Base-by-base conservation (phyloP, 805 yeast species). In the Cyberlindnera amylophila region DNA sequence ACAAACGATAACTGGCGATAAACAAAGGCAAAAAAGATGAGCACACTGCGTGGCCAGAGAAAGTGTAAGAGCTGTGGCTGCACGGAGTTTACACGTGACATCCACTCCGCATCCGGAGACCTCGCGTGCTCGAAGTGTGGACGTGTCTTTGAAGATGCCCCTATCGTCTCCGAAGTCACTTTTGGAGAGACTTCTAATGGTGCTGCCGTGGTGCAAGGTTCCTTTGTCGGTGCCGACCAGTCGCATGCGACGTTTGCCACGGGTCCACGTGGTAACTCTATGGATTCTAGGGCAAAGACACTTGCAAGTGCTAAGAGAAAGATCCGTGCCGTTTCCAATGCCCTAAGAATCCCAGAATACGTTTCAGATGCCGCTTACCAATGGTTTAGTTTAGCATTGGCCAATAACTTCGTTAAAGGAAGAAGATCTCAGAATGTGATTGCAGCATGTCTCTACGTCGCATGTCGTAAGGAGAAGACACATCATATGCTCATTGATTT, bases 401-500 rank as follows among this genome's bases (percentile, higher is more conserved):
- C 88, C 2, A 76, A 83, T 50, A 90, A 89, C 59, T 93, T 93
- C 61, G 98, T 93, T 18, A 96, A 91, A 62, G 99, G 99, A n/a
- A 74, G 99, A 54, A 69, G 93, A 48, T 88, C 97, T 2, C 97
- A 90, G 59, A 90, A 91, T 59, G 98, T 93, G 3, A 81, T 90
- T 42, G 95, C 96, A 0, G 89, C 98, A 0, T 93, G 99, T 66
- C 71, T 93, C 27, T 93, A 93, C 59, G 79, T 93, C 36, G 96
- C 98, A 0, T 93, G 99, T 63, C 81, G 99, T 58, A 83, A 82
- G 59, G 91, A 84, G 55, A 77, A 79, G 61, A 90, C 98, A 0
- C 93, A 85, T 53, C 97, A 91, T 59, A 89, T 93, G 96, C 73
- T 93, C 53, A 90, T 93, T 55, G 99, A 93, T 66, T 93, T 93